Conservation (phyloP, 345 rosid species). For the Citrus glauca region DNA sequence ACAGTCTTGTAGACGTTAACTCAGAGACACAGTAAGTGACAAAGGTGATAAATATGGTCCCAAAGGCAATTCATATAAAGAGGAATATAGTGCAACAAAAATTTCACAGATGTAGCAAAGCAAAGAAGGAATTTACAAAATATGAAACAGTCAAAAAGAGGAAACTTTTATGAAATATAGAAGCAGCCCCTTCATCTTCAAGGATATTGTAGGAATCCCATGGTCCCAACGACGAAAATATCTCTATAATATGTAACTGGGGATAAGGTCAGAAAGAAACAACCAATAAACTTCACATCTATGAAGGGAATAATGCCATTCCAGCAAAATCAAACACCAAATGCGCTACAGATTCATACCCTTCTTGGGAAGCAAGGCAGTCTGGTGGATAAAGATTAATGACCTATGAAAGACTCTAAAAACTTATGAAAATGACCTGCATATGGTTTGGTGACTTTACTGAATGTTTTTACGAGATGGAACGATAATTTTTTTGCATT, state of each 20-base stretch:
- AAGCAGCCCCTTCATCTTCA: not conserved
- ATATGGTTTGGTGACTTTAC: not conserved
- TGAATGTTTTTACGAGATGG: too few relatives aligned
- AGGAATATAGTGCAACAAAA: not conserved
- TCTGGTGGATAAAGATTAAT: not conserved
- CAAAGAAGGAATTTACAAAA: not conserved
- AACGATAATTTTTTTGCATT: not conserved
- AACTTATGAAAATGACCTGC: not conserved
- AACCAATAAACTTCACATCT: not conserved
- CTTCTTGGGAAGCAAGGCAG: not conserved
- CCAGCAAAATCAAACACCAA: not conserved
- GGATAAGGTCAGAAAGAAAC: constrained; percentile 7
- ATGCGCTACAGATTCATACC: not conserved
- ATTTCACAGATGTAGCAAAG: not conserved
- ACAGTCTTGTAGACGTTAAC: not conserved
- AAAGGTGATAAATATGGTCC: not conserved
- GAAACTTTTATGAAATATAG: not conserved
- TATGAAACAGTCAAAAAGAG: not conserved
- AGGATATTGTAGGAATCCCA: not conserved
- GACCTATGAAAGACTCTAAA: not conserved
- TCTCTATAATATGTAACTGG: not conserved
- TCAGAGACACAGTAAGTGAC: not conserved
- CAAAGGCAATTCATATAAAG: not conserved
- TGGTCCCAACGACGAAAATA: not conserved
- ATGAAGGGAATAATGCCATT: not conserved